Evolutionary conservation across 306 rosid species (phyloP), one percentile per base, ranked within the genome.

Genomic region (Hippophae rhamnoides): DNA sequence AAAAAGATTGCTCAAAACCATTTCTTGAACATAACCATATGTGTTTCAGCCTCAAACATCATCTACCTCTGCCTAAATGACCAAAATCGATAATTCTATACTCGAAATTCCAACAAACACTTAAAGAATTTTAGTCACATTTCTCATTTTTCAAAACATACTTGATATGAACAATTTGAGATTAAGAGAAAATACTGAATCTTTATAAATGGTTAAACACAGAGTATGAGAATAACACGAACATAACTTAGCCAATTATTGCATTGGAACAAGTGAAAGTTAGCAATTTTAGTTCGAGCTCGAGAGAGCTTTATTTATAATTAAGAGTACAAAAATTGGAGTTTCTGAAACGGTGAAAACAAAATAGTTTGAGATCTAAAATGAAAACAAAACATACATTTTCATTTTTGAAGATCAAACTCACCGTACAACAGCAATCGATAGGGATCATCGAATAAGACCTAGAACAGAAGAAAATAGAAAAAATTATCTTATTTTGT

Each of bases 1-100:
- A 5, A 4, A 41, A 5, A 6, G 6, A 31, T 4, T 10, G 54
- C 27, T 68, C 44, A 60, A 41, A 38, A 38, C 31, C 54, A 68
- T 13, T 44, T 27, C 18, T 60, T n/a, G 18, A 48, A 14, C 43
- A 53, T 38, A 68, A 48, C 60, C 47, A 59, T 6, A 40, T 9
- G 52, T 12, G 45, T 38, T 60, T 12, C 54, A 18, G 64, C 49
- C 60, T 51, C 72, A 68, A 47, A 68, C 58, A 6, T 8, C 6
- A 54, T 13, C 13, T 45, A 54, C 8, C 11, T 10, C 61, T 2
- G 5, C 13, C 52, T 7, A 5, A 18, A 53, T n/a, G 10, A 44
- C 18, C 43, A 63, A 52, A 25, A 63, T 31, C 38, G 38, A 7
- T 43, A 63, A 13, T 43, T 52, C 38, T 41, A 51, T 13, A 62